phyloP scores from a whole-genome alignment of 2,329 filamentous ascomycete genomes.

The Fusarium sp. region DNA sequence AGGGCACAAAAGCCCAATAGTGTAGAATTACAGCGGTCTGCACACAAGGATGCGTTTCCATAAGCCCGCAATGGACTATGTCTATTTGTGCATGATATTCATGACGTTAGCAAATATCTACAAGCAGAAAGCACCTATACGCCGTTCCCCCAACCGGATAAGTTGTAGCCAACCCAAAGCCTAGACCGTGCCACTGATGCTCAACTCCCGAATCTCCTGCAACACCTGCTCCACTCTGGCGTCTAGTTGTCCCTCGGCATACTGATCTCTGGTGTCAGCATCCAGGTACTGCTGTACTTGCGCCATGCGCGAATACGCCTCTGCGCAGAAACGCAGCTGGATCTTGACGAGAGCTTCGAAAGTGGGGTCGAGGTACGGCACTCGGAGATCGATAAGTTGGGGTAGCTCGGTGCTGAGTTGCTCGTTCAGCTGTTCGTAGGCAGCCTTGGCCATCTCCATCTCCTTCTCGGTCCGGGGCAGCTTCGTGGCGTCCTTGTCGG shows the following conservation, averaged over 20 bases:
- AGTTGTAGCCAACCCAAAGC: constrained; percentile 4
- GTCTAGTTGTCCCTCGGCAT: constrained; percentile 92
- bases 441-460: constrained; percentile 89
- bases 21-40: background rate
- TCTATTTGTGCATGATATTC: constrained; percentile 43
- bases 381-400: constrained; percentile 94
- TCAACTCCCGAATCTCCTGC: constrained; percentile 96
- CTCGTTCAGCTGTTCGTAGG: constrained; percentile 97
- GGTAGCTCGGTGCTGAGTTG: constrained; percentile 93
- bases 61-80: background rate
- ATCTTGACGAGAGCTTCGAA: constrained; percentile 99
- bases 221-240: constrained; percentile 92
- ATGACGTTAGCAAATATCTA: constrained; percentile 42
- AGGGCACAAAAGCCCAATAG: background rate
- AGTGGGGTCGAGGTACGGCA: constrained; percentile 95
- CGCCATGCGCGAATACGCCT: constrained; percentile 97
- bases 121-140: constrained; percentile 42
- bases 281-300: constrained; percentile 99
- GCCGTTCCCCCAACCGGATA: constrained; percentile 38
- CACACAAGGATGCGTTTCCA: background rate
- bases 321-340: constrained; percentile 95
- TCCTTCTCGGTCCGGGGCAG: constrained; percentile 96
- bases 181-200: constrained; percentile 81
- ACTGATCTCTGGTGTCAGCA: constrained; percentile 93
- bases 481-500: constrained; percentile 97